phyloP scores from a whole-genome alignment of 2,329 filamentous ascomycete species.

The Aspergillus sp. region DNA sequence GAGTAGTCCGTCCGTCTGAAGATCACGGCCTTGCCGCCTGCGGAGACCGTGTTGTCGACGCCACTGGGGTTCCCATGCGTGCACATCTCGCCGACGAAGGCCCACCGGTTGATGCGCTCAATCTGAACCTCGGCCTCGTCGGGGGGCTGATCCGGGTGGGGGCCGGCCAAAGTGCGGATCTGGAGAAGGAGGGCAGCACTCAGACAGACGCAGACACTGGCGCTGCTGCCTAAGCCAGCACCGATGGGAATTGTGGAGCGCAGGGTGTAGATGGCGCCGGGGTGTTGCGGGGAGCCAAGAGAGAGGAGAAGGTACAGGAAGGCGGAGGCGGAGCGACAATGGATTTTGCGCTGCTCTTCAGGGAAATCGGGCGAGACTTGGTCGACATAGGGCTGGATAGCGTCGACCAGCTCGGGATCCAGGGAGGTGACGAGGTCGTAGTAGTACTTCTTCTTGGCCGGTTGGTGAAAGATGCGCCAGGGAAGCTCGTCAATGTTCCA shows the following conservation, averaged over 20 bases:
- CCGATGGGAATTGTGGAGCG: slow-evolving; percentile 92
- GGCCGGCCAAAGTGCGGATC: slow-evolving; percentile 81
- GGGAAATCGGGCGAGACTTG: slow-evolving; percentile 65
- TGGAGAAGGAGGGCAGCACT: slow-evolving; percentile 81
- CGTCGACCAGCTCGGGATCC: slow-evolving; percentile 75
- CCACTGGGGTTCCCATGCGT: slow-evolving; percentile 97
- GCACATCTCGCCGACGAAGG: slow-evolving; percentile 94
- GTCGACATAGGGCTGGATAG: slow-evolving; percentile 75
- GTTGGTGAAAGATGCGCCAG: slow-evolving; percentile 76
- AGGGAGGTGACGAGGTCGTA: slow-evolving; percentile 83
- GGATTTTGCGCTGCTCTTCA: slow-evolving; percentile 75
- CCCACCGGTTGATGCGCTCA: slow-evolving; percentile 96
- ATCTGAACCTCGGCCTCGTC: slow-evolving; percentile 87
- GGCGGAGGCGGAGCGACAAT: slow-evolving; percentile 74
- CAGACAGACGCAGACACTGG: slow-evolving; percentile 88
- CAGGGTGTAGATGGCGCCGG: slow-evolving; percentile 82
- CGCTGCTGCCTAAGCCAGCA: slow-evolving; percentile 87
- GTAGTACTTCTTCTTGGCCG: slow-evolving; percentile 89
- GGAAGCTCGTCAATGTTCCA: slow-evolving; percentile 94
- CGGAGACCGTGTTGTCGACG: slow-evolving; percentile 93
- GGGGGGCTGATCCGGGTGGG: slow-evolving; percentile 84
- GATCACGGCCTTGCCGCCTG: slow-evolving; percentile 89
- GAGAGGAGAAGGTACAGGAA: slow-evolving; percentile 94
- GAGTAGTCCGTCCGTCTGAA: slow-evolving; percentile 78
- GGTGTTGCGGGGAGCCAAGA: slow-evolving; percentile 73